Percentiles rank a stretch among this genome's conserved stretches.
Conservation (phyloP, 2,329 filamentous ascomycete genomes). For the Hymenoscyphus infarciens region DNA sequence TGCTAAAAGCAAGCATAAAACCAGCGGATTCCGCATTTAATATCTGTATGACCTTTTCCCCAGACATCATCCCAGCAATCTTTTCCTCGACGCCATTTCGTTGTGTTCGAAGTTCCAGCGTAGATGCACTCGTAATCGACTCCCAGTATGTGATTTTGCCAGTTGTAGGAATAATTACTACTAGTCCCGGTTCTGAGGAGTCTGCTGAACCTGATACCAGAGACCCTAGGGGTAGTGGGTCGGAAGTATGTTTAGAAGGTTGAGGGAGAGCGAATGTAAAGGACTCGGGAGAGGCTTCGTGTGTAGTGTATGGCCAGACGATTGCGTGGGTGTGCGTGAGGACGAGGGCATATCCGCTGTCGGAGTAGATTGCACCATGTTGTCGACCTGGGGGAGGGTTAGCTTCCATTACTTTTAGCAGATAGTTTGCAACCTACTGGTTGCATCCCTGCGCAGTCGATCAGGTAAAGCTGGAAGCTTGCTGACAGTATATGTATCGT, state of each 20-base stretch:
- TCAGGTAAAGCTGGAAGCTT: constrained; percentile 81
- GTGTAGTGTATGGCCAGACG: constrained; percentile 83
- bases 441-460: constrained; percentile 62
- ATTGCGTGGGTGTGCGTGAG: constrained; percentile 79
- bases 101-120: constrained; percentile 74
- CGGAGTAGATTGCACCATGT: constrained; percentile 62
- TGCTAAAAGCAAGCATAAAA: constrained; percentile 80
- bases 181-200: constrained; percentile 76
- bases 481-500: constrained; percentile 78
- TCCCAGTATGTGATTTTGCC: constrained; percentile 95
- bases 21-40: constrained; percentile 81
- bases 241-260: constrained; percentile 60
- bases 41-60: constrained; percentile 74
- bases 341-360: constrained; percentile 70
- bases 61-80: constrained; percentile 70
- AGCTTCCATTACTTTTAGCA: constrained; percentile 11
- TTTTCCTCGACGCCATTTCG: constrained; percentile 73
- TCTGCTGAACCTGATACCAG: constrained; percentile 77
- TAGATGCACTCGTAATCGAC: constrained; percentile 83
- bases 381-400: constrained; percentile 49
- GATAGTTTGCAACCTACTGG: constrained; percentile 49
- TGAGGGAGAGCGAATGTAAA: constrained; percentile 78
- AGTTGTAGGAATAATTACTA: constrained; percentile 78
- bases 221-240: constrained; percentile 76
- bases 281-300: constrained; percentile 66